phyloP scores from a whole-genome alignment of 192 early-diverging fungal genomes.

The Gryganskiella cystojenkinii region DNA sequence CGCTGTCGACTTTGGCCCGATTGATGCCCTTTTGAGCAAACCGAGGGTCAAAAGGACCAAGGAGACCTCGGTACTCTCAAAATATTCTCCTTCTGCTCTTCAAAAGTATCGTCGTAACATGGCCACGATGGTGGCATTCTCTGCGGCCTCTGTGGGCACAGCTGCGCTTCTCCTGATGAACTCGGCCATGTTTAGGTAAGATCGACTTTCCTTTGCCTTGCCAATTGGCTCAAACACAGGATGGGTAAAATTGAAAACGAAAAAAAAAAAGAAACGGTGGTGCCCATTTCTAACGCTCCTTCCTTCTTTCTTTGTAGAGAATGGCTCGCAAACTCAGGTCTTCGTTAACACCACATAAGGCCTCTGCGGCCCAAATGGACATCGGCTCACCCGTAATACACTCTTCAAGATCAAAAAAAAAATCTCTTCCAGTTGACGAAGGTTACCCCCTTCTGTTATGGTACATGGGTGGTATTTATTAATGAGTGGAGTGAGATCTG shows the following conservation, averaged over 20 bases:
- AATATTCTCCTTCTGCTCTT: constrained; percentile 13
- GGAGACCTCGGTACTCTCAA: constrained; percentile 20
- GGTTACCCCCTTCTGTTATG: too few species aligned
- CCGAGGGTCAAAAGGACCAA: constrained; percentile 30
- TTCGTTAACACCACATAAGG: constrained; percentile 1
- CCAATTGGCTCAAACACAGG: too few species aligned
- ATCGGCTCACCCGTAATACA: too few species aligned
- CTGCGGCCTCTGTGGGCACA: constrained; percentile 31
- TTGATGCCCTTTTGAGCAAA: constrained; percentile 38
- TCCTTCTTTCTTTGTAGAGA: constrained; percentile 14
- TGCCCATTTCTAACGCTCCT: neutral
- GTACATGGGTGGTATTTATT: too few species aligned
- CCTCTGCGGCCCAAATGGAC: neutral
- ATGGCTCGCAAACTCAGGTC: constrained; percentile 25
- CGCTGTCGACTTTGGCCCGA: constrained; percentile 31
- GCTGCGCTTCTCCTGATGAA: constrained; percentile 33
- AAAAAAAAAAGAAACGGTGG: neutral
- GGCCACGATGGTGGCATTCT: constrained; percentile 28
- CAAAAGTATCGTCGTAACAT: constrained; percentile 31
- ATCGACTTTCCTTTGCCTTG: neutral
- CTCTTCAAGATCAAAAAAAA: too few species aligned
- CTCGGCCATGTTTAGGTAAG: constrained; percentile 25
- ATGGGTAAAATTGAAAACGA: too few species aligned
- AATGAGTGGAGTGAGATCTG: too few species aligned
- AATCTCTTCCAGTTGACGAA: too few species aligned